A percentile compares a stretch with the other conserved stretches of the same genome.
Conservation (phyloP, 192 early-diverging fungal genomes). For the Piromyces finnis region DNA sequence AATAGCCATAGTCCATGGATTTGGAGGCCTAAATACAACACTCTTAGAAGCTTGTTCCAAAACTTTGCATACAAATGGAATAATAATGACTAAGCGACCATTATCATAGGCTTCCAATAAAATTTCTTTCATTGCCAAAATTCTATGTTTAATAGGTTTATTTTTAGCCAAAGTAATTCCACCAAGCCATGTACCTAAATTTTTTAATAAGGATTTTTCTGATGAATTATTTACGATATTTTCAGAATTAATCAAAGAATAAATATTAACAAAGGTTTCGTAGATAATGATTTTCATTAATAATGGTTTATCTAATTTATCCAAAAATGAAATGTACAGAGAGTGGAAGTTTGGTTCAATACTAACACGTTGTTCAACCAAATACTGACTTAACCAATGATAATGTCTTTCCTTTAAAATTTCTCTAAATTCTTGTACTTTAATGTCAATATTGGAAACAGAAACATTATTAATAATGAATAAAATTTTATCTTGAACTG, state of each 20-base stretch:
- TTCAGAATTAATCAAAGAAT: constrained; percentile 78
- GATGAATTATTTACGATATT: constrained; percentile 75
- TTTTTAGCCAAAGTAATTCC: constrained; percentile 88
- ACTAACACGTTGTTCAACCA: constrained; percentile 86
- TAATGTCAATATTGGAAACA: constrained; percentile 60
- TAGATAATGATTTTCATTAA: constrained; percentile 61
- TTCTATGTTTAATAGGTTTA: constrained; percentile 86
- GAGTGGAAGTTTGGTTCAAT: constrained; percentile 94
- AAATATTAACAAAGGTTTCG: constrained; percentile 78
- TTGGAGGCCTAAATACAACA: constrained; percentile 82
- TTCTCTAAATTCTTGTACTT: constrained; percentile 58
- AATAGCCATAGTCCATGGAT: constrained; percentile 95
- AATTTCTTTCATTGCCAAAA: constrained; percentile 86
- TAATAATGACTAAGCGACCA: constrained; percentile 77
- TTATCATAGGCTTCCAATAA: constrained; percentile 79
- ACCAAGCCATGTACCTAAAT: constrained; percentile 93
- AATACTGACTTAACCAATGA: constrained; percentile 87
- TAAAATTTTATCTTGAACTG: constrained; percentile 75
- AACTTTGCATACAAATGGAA: constrained; percentile 97
- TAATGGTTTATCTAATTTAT: constrained; percentile 42
- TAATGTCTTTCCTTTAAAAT: constrained; percentile 39
- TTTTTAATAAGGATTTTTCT: constrained; percentile 82
- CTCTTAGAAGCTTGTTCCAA: constrained; percentile 74
- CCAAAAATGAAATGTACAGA: constrained; percentile 72
- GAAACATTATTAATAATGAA: constrained; percentile 96